Conservation (phyloP, 345 rosid genomes). For the Melastoma malabathricum region DNA sequence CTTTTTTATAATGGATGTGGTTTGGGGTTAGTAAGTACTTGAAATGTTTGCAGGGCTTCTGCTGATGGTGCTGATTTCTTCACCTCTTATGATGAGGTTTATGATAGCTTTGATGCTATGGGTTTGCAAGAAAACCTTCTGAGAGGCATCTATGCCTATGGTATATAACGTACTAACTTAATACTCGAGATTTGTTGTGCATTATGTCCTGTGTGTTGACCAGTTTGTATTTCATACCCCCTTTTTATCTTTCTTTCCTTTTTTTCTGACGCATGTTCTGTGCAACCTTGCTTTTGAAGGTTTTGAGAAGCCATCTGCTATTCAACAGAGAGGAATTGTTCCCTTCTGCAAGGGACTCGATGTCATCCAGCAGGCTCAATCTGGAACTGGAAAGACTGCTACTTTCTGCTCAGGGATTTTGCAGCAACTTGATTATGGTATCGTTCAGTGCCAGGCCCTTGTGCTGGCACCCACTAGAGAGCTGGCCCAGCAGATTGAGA, state of each 20-base stretch:
- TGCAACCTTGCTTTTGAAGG: conserved; percentile 16
- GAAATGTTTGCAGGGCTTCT: conserved; percentile 26
- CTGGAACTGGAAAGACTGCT: conserved; percentile 95
- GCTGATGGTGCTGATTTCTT: conserved; percentile 65
- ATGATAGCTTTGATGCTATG: conserved; percentile 82
- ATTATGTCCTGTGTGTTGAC: too few relatives aligned
- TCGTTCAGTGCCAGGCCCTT: conserved; percentile 75
- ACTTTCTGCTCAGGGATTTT: conserved; percentile 91
- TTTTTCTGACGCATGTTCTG: neutral
- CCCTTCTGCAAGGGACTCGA: conserved; percentile 95
- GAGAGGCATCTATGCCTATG: conserved; percentile 92
- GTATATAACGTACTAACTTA: conserved; percentile 24
- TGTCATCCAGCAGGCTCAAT: conserved; percentile 95
- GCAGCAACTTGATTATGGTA: conserved; percentile 67
- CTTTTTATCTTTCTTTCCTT: too few relatives aligned
- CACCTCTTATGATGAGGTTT: conserved; percentile 70
- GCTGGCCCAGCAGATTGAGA: conserved; percentile 88
- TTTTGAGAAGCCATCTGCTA: conserved; percentile 97
- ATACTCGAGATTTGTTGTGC: too few relatives aligned
- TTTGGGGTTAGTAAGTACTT: neutral
- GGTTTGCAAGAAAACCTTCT: conserved; percentile 70
- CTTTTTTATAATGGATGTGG: neutral
- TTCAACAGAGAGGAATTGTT: conserved; percentile 89
- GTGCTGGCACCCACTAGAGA: conserved; percentile 93
- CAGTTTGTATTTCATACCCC: too few relatives aligned